A percentile compares a stretch with the other conserved stretches of the same genome.
phyloP scores from a whole-genome alignment of 208 protist species.

The Plasmodiophora brassicae region DNA sequence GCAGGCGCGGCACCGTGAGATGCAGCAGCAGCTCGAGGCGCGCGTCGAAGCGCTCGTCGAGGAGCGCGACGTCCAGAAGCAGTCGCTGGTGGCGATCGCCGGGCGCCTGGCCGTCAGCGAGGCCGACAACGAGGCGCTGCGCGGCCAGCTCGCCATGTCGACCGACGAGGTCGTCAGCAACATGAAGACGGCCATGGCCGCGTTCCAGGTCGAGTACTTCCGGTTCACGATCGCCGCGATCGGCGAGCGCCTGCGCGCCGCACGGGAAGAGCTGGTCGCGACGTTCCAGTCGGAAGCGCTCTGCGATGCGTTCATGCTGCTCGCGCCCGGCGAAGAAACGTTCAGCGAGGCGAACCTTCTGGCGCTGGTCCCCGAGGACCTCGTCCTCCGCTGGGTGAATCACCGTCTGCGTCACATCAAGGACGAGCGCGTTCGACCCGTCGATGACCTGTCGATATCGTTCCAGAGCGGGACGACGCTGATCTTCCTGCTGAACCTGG shows the following conservation, averaged over 20 bases:
- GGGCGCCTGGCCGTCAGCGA: background rate
- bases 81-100: background rate
- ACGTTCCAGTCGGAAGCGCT: conserved; percentile 1
- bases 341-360: background rate
- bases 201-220: conserved; percentile 8
- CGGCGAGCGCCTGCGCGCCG: background rate
- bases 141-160: background rate
- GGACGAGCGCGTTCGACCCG: background rate
- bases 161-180: conserved; percentile 12
- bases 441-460: background rate
- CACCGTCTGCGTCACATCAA: conserved; percentile 17
- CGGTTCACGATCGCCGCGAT: background rate
- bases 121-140: background rate
- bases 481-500: background rate
- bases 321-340: background rate
- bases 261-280: background rate
- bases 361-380: background rate
- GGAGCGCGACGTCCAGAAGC: conserved; percentile 16
- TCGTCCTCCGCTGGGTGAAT: conserved; percentile 12
- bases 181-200: background rate
- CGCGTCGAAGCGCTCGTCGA: background rate
- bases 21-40: background rate
- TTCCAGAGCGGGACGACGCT: conserved; percentile 8
- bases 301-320: background rate
- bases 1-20: background rate